Base-by-base conservation (phyloP, 495 filamentous ascomycete species). In the Penicillium arizonense region DNA sequence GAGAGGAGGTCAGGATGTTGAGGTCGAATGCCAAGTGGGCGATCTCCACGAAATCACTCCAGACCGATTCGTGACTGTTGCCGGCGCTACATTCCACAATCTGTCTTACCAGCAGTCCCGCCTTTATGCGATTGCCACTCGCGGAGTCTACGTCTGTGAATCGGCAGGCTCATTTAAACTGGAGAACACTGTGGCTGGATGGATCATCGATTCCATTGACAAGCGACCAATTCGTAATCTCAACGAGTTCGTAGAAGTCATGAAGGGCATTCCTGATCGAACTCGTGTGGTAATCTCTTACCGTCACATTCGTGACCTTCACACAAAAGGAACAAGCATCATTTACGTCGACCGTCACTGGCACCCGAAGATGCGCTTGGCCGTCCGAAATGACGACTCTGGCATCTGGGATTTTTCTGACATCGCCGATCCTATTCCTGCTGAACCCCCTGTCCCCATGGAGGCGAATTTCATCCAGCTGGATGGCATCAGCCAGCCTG, bases 101-200 rank as follows among this genome's bases (percentile, higher is more conserved):
- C 78, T 97, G 13, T 99, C 94, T 0, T 99, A 99, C 71, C 95
- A 97, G 65, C 88, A 96, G 66, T 88, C 95, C 12, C 87, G 94
- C 4, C 77, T 96, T 3, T 97, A 97, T 65, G 94, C 91, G 30
- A 91, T 98, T 37, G 82, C 94, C 4, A 87, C 87, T 53, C 88
- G 90, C 61, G 90, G 94, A 32, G 94, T 99, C 14, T 99, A 88
- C 66, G 87, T 96, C 40, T 97, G 91, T 63, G 94, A 99, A 67
- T 89, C 95, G 3, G 88, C 91, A 8, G 95, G 94, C 9, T 96
- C 93, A 5, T 99, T 97, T 76, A 85, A 90, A 44, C 89, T 97
- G 45, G 94, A 99, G 58, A 89, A 86, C 59, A 87, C 88, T 13
- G 83, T 96, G 49, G 89, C 87, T 32, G 95, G 94, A 5, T 97